A percentile compares a stretch with the other conserved stretches of the same genome.
Conservation (phyloP, 768 basidiomycete species). For the Phaeotremella skinneri region DNA sequence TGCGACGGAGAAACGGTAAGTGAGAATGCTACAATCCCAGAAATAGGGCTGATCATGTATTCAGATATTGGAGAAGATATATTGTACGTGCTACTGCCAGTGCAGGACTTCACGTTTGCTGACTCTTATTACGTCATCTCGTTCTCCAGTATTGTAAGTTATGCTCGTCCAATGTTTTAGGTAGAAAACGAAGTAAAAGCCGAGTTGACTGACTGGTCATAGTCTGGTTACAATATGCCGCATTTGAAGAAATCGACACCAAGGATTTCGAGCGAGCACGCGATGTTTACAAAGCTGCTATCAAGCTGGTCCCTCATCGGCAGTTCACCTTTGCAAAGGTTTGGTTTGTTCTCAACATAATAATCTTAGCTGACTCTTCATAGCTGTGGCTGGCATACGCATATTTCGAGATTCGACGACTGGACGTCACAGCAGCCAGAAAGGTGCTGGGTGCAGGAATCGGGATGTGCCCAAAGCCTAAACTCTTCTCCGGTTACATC, state of each 20-base stretch:
- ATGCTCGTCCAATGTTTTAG: background rate
- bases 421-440: slow-evolving; percentile 78
- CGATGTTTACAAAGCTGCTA: slow-evolving; percentile 86
- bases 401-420: slow-evolving; percentile 80
- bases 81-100: slow-evolving; percentile 41
- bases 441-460: slow-evolving; percentile 86
- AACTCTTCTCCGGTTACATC: slow-evolving; percentile 84
- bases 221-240: slow-evolving; percentile 88
- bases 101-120: background rate
- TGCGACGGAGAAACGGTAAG: slow-evolving; percentile 81
- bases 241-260: slow-evolving; percentile 94
- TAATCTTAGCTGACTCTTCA: slow-evolving; percentile 2
- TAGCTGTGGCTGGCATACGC: slow-evolving; percentile 85
- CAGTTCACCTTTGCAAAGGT: slow-evolving; percentile 93
- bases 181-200: background rate
- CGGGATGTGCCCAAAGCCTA: slow-evolving; percentile 94
- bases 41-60: background rate
- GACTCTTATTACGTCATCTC: background rate
- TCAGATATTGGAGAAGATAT: slow-evolving; percentile 53
- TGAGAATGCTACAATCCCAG: background rate
- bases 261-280: slow-evolving; percentile 85
- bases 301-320: slow-evolving; percentile 89
- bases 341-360: background rate
- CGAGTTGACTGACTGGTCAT: background rate
- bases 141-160: slow-evolving; percentile 7